These are phyloP conservation scores for Claviceps sorghi DNA, from an alignment of 2,329 filamentous ascomycete genomes.

Conservation along the genomic window DNA sequence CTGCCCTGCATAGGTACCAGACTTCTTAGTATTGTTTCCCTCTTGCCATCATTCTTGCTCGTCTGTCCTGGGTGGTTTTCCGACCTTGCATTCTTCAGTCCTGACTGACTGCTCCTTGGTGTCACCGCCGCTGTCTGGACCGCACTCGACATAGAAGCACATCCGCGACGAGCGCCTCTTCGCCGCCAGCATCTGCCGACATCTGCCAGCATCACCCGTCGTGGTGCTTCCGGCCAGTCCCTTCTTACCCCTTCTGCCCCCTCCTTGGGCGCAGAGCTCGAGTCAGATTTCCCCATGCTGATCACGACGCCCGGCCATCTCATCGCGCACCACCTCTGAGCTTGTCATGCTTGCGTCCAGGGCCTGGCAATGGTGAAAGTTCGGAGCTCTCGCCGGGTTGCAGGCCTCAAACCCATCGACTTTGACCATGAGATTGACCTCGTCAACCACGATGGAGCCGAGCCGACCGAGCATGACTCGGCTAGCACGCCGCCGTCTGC, in stretches of 20 bases:
- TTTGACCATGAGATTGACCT: conserved; percentile 60
- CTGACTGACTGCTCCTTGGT: not conserved
- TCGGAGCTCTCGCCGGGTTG: conserved; percentile 39
- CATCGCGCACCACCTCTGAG: not conserved
- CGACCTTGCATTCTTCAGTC: not conserved
- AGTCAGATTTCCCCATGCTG: not conserved
- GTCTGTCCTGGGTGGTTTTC: not conserved
- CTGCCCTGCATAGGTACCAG: too few relatives aligned
- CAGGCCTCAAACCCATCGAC: conserved; percentile 41
- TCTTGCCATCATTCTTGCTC: not conserved
- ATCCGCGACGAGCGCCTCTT: not conserved
- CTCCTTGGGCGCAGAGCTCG: not conserved
- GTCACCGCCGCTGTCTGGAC: not conserved
- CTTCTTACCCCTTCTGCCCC: not conserved
- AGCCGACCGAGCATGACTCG: conserved; percentile 2
- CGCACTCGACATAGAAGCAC: not conserved
- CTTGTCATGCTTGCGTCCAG: conserved; percentile 10
- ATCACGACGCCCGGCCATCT: not conserved
- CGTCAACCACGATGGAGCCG: conserved; percentile 36
- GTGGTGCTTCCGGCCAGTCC: not conserved
- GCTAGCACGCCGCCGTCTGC: conserved; percentile 9
- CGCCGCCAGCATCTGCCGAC: not conserved
- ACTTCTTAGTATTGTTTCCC: not conserved
- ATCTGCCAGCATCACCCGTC: too few relatives aligned
- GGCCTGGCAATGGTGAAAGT: conserved; percentile 18